Base-by-base conservation (phyloP, 768 basidiomycete genomes). In the Macrolepiota albuminosa region DNA sequence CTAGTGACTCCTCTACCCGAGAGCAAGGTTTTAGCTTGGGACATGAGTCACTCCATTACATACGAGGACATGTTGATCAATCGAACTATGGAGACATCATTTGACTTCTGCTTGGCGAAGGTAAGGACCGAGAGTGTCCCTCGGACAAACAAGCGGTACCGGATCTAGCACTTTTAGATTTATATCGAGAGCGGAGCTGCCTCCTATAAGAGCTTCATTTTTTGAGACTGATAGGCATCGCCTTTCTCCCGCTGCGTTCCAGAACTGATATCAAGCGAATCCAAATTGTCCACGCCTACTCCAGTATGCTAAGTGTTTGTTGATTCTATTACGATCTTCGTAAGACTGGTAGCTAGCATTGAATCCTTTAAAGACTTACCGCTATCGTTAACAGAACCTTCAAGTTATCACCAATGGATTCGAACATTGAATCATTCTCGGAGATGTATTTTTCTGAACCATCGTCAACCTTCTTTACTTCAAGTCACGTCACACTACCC, bases 401-500 rank as follows among this genome's bases (percentile, higher is more conserved):
- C 37, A 8, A 11, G 29, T 10, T 3, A 10, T 40, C 16, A 10
- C 13, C 9, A 47, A 62, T 62, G 61, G 52, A 43, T 42, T 52
- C 43, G 2, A 40, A 54, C 43, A 43, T 21, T 16, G 14, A 39
- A 14, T 10, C 26, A 29, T 10, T n/a, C 13, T 37, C 31, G 4
- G 33, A 9, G 13, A 31, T 46, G 6, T 16, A 6, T 42, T 2
- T 29, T 6, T 5, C 18, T 54, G 29, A 10, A 31, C 10, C 2
- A 14, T 21, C 18, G 31, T 43, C 54, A 9, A 13, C 18, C 21
- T 6, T 6, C n/a, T 16, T 14, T 26, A 31, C n/a, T 3, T 7
- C 34, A 18, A 4, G 36, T 43, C 56, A 37, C 18, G 51, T 50
- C 26, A 42, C 21, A 10, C 45, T 67, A 9, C 64, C 66, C 16